These are phyloP conservation scores for Ormosia emarginata DNA, from an alignment of 306 rosid genomes.

Conservation along the genomic window DNA sequence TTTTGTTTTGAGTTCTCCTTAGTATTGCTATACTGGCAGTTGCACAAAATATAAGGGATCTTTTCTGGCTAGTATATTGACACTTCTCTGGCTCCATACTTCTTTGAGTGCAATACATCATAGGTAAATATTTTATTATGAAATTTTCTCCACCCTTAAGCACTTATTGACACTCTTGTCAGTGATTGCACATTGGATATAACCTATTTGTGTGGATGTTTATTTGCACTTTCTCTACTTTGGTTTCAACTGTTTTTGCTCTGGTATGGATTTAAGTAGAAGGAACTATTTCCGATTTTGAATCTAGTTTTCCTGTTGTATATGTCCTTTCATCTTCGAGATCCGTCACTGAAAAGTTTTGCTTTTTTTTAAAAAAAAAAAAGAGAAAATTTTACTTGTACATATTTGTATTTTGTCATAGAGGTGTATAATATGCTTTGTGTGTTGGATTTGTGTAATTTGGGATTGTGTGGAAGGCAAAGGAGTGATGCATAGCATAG, in stretches of 20 bases:
- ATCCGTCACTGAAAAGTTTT: constrained; percentile 3
- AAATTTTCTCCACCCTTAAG: no score
- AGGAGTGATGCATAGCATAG: not conserved
- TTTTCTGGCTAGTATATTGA: no score
- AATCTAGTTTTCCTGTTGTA: constrained; percentile 23
- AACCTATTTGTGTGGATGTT: not conserved
- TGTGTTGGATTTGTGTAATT: not conserved
- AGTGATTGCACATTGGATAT: no score
- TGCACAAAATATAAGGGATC: no score
- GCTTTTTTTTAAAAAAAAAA: not conserved
- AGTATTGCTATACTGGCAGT: no score
- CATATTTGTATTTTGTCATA: not conserved
- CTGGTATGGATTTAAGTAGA: constrained; percentile 12
- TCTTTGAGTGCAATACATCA: no score
- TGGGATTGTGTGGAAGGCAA: not conserved
- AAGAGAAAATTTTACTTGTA: not conserved
- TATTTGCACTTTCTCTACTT: not conserved
- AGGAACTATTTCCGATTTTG: constrained; percentile 20
- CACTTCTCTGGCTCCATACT: no score
- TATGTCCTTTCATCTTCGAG: constrained; percentile 10
- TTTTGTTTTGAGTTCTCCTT: no score
- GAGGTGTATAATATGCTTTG: not conserved
- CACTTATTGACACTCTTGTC: no score
- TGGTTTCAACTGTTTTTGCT: not conserved
- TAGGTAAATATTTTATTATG: no score